These are phyloP conservation scores for Diaporthe sp. DNA, from an alignment of 2,329 filamentous ascomycete species.

Conservation along the genomic window DNA sequence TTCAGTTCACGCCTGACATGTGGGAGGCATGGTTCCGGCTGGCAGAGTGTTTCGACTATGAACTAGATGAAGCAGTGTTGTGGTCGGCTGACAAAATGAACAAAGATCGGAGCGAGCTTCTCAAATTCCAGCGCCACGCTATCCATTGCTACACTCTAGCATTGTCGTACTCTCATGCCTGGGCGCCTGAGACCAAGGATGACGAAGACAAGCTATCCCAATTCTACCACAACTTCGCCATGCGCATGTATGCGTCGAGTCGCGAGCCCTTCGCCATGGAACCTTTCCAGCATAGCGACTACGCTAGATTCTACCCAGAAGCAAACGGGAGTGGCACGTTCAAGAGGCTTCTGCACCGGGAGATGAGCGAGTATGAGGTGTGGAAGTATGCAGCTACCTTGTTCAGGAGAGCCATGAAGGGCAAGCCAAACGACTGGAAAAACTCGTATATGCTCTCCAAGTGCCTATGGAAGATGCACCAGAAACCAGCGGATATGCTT, in stretches of 20 bases:
- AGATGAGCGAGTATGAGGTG: conserved; percentile 72
- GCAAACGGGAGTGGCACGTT: conserved; percentile 64
- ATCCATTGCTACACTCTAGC: conserved; percentile 84
- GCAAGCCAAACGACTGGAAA: conserved; percentile 70
- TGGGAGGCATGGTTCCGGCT: conserved; percentile 95
- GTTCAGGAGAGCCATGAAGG: conserved; percentile 68
- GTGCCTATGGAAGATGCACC: conserved; percentile 76
- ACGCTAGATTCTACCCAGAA: conserved; percentile 71
- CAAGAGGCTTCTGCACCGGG: conserved; percentile 65
- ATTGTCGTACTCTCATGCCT: conserved; percentile 69
- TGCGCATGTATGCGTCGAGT: conserved; percentile 74
- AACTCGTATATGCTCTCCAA: conserved; percentile 74
- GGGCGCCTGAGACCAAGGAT: conserved; percentile 59
- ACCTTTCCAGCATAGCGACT: conserved; percentile 69
- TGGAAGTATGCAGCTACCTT: conserved; percentile 72
- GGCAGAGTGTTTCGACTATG: conserved; percentile 88
- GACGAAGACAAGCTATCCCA: conserved; percentile 70
- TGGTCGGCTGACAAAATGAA: conserved; percentile 96
- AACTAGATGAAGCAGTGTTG: conserved; percentile 87
- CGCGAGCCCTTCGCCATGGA: conserved; percentile 75
- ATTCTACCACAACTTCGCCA: conserved; percentile 72
- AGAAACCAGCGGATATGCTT: conserved; percentile 60
- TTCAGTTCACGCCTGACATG: conserved; percentile 84
- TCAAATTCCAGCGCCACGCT: conserved; percentile 81
- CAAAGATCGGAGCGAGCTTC: conserved; percentile 81